Base-by-base conservation (phyloP, 1,284 basidiomycete species). In the Taiwanofungus camphoratus region DNA sequence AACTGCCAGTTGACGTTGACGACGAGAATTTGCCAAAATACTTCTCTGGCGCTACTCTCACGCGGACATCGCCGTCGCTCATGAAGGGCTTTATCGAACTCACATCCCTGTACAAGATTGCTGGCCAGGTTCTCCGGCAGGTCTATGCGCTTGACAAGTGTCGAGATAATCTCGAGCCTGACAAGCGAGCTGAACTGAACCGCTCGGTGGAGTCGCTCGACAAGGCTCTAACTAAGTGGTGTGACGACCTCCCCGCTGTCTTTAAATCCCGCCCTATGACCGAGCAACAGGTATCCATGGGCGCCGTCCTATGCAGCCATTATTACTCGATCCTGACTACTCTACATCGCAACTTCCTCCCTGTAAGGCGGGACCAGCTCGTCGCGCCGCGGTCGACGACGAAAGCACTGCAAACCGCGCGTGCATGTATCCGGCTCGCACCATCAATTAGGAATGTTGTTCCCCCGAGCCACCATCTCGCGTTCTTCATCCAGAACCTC, bases 241-340 rank as follows among this genome's bases (percentile, higher is more conserved):
- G 87, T 52, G 85, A 90, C 21, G 74, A 85, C 21, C 69, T 90
- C 16, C 86, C 87, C 2, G 55, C 68, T 5, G 73, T 74, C 21
- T 87, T 89, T 75, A 87, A 86, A 64, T 80, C 79, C 3, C 69
- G 77, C 48, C 81, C 76, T 12, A 67, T 74, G 47, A 89, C 79
- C 43, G 85, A 79, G 48, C 79, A 82, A 62, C 82, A 89, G 66
- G 81, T 89, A 27, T 85, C 83, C 1, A 85, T 93, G 77, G 86
- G 85, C 13, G 86, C 89, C n/a, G 85, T 91, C 23, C 73, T 92
- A 9, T 89, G 80, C 71, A 90, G 87, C 56, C 87, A 90, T 57
- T 93, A 92, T 60, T 93, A 93, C 62, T 88, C 88, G 18, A 77
- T 93, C 31, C 70, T 91, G 50, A 90, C 87, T 15, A 92, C 91